Conservation (phyloP, 23 red algal genomes). For the Pyropia haitanensis region DNA sequence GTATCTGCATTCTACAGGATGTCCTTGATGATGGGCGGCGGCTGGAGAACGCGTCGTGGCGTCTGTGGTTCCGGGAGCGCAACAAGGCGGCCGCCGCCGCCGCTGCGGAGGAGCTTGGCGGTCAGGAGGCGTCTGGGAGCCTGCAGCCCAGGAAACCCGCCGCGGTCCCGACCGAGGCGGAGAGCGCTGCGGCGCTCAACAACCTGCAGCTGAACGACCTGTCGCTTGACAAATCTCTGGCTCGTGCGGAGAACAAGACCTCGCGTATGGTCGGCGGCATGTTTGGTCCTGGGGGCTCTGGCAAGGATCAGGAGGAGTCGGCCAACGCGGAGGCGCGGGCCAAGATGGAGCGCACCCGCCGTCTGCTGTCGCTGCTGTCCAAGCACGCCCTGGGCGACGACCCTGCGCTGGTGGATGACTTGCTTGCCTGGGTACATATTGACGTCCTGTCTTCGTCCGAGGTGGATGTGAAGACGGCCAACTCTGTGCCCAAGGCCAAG, state of each 20-base stretch:
- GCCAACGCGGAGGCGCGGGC: constrained; percentile 23
- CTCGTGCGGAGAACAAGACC: constrained; percentile 58
- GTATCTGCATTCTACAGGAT: constrained; percentile 7
- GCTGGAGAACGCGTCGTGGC: constrained; percentile 89
- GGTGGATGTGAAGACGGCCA: constrained; percentile 6
- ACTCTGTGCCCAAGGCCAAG: background rate
- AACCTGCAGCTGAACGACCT: constrained; percentile 64
- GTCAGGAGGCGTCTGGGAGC: constrained; percentile 1
- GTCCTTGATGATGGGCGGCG: constrained; percentile 86
- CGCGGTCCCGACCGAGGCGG: constrained; percentile 27
- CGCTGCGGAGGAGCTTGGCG: constrained; percentile 5
- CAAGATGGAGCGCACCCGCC: constrained; percentile 51
- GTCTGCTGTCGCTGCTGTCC: constrained; percentile 48
- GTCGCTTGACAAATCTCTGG: constrained; percentile 45
- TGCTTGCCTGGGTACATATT: constrained; percentile 42
- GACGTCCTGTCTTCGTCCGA: constrained; percentile 41
- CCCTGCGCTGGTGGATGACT: constrained; percentile 33
- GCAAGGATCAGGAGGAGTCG: constrained; percentile 45
- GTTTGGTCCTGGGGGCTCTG: constrained; percentile 34
- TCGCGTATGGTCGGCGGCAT: constrained; percentile 79
- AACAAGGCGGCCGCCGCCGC: constrained; percentile 21
- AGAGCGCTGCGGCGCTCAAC: constrained; percentile 19
- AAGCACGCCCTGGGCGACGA: constrained; percentile 52
- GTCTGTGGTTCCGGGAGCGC: constrained; percentile 71
- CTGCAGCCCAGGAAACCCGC: constrained; percentile 11